Conservation (phyloP, 306 rosid species). For the Gleditsia sinensis region DNA sequence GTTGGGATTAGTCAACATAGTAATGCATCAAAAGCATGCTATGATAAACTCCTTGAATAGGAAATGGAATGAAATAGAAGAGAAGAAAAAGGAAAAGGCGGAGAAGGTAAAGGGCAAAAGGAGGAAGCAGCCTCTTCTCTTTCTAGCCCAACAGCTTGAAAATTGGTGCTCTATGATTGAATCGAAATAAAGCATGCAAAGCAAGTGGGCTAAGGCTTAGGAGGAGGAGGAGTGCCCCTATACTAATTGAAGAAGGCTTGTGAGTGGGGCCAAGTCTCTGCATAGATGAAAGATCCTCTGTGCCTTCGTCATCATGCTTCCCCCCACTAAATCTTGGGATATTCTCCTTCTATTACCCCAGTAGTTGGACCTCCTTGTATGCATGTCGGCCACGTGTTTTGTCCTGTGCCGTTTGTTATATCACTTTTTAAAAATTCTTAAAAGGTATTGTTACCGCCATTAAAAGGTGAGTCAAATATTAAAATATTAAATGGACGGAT, state of each 20-base stretch:
- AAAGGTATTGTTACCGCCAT: no score
- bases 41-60: slow-evolving; percentile 62
- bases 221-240: slow-evolving; percentile 32
- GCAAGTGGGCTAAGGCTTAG: slow-evolving; percentile 44
- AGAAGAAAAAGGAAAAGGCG: not conserved
- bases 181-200: slow-evolving; percentile 52
- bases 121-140: slow-evolving; percentile 11
- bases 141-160: slow-evolving; percentile 25
- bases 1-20: slow-evolving; percentile 90
- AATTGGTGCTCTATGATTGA: slow-evolving; percentile 52
- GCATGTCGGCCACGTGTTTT: slow-evolving; percentile 75
- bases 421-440: no score
- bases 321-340: slow-evolving; percentile 65
- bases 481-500: no score
- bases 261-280: slow-evolving; percentile 36
- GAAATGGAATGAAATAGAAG: slow-evolving; percentile 22
- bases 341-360: slow-evolving; percentile 50
- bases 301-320: slow-evolving; percentile 63
- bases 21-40: slow-evolving; percentile 79
- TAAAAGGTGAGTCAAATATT: no score
- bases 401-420: slow-evolving; percentile 48
- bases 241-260: slow-evolving; percentile 41
- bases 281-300: slow-evolving; percentile 47
- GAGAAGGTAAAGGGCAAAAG: not conserved
- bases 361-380: slow-evolving; percentile 36